These are phyloP conservation scores for Grigorovia humatica DNA, from an alignment of 805 yeast species.

Conservation along the genomic window DNA sequence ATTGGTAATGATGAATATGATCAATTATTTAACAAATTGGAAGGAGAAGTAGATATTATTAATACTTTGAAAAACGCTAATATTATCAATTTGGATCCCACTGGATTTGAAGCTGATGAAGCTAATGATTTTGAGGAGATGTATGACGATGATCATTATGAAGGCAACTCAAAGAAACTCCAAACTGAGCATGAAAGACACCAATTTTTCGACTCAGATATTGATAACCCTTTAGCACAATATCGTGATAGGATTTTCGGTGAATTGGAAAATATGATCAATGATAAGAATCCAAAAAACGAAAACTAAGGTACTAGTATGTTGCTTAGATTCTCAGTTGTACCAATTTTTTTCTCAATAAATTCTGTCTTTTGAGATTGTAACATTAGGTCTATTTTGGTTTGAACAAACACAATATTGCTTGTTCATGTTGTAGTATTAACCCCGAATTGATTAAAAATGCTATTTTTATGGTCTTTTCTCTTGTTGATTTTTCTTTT, in stretches of 20 bases:
- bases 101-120: slow-evolving; percentile 46
- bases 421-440: too few species aligned
- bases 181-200: slow-evolving; percentile 31
- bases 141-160: slow-evolving; percentile 45
- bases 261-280: slow-evolving; percentile 44
- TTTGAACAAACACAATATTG: too few species aligned
- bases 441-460: too few species aligned
- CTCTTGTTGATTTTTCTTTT: too few species aligned
- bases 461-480: too few species aligned
- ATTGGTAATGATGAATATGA: slow-evolving; percentile 4
- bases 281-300: slow-evolving; percentile 8
- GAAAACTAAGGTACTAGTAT: too few species aligned
- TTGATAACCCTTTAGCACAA: slow-evolving; percentile 49
- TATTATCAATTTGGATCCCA: slow-evolving; percentile 27
- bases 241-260: slow-evolving; percentile 57
- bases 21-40: slow-evolving; percentile 17
- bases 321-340: too few species aligned
- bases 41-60: slow-evolving; percentile 15
- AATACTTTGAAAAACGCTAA: slow-evolving; percentile 16
- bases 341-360: too few species aligned
- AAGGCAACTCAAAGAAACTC: slow-evolving; percentile 27
- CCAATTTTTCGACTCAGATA: slow-evolving; percentile 46
- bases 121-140: slow-evolving; percentile 37
- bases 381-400: too few species aligned
- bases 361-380: too few species aligned